phyloP scores from a whole-genome alignment of 768 basidiomycete genomes.

The Calocera viscosa region DNA sequence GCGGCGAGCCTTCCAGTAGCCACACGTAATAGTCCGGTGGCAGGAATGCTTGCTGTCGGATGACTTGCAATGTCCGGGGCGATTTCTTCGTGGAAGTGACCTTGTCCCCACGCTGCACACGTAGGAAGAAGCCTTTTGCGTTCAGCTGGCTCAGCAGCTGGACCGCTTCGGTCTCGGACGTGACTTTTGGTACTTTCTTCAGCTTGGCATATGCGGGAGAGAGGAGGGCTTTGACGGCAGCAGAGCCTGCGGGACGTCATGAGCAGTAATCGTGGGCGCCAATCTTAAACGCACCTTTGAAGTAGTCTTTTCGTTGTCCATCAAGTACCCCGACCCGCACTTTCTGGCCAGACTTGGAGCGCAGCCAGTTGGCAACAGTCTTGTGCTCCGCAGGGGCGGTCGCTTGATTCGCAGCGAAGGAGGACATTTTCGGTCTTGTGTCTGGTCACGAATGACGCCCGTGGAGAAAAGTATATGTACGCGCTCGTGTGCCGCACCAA shows the following conservation, averaged over 20 bases:
- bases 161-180: conserved; percentile 62
- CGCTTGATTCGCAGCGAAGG: conserved; percentile 37
- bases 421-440: not conserved
- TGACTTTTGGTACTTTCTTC: conserved; percentile 58
- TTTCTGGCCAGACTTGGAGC: conserved; percentile 79
- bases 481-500: not conserved
- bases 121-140: conserved; percentile 82
- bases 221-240: conserved; percentile 80
- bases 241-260: conserved; percentile 50
- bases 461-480: not conserved
- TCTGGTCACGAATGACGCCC: not conserved
- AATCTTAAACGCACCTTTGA: conserved; percentile 62
- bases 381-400: conserved; percentile 69
- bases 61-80: conserved; percentile 69
- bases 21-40: conserved; percentile 82
- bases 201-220: conserved; percentile 85
- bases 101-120: conserved; percentile 62
- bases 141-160: conserved; percentile 55
- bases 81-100: conserved; percentile 51
- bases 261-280: not conserved
- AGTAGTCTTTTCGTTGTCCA: conserved; percentile 93
- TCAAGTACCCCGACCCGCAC: conserved; percentile 78
- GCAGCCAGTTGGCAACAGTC: conserved; percentile 74
- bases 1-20: conserved; percentile 92
- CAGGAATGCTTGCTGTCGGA: conserved; percentile 58